These are phyloP conservation scores for Sugiyamaella americana DNA, from an alignment of 805 yeast genomes.

Conservation along the genomic window DNA sequence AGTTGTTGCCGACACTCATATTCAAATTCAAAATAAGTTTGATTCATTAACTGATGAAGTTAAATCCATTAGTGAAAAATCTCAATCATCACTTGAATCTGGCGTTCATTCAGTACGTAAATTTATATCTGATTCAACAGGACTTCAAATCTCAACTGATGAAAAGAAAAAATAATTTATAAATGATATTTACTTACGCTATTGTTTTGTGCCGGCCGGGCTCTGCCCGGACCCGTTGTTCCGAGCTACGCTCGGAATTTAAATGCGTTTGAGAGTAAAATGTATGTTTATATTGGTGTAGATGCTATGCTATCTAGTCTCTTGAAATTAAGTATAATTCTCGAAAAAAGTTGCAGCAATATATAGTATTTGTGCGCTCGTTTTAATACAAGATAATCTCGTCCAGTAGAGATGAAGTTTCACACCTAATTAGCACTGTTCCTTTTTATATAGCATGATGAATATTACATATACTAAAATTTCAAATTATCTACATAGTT, in stretches of 20 bases:
- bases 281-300: no score
- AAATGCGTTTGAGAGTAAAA: no score
- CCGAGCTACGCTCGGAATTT: background rate
- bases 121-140: slow-evolving; percentile 52
- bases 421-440: no score
- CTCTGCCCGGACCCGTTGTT: background rate
- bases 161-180: slow-evolving; percentile 36
- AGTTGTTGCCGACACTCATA: slow-evolving; percentile 56
- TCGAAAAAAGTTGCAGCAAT: no score
- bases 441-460: no score
- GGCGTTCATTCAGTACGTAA: slow-evolving; percentile 38
- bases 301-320: no score
- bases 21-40: slow-evolving; percentile 41
- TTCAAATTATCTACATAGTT: no score
- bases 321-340: no score
- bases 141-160: slow-evolving; percentile 48
- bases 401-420: no score
- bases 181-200: background rate
- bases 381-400: no score
- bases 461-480: no score
- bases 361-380: no score
- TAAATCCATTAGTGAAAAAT: slow-evolving; percentile 37
- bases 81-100: slow-evolving; percentile 36
- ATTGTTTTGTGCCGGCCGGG: background rate
- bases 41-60: slow-evolving; percentile 40